phyloP scores from a whole-genome alignment of 768 basidiomycete species.

The Rhodosporidiobolus odoratus region DNA sequence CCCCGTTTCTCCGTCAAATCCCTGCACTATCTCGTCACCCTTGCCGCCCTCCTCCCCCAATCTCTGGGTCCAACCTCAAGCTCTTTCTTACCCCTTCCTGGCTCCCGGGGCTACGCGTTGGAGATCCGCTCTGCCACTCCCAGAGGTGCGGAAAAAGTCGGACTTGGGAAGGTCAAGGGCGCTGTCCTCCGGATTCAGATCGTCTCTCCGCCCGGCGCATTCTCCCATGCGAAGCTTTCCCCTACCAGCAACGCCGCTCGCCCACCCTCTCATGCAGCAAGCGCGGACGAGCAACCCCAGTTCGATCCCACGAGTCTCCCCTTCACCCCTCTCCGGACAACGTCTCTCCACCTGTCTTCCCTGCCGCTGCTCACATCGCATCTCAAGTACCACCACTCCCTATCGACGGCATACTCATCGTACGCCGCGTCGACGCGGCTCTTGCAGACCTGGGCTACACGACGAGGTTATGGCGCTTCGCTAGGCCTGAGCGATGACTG shows the following conservation, averaged over 20 bases:
- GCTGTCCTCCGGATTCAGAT: slow-evolving; percentile 69
- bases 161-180: slow-evolving; percentile 62
- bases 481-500: slow-evolving; percentile 39
- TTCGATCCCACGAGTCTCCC: slow-evolving; percentile 40
- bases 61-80: slow-evolving; percentile 20
- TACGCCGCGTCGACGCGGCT: slow-evolving; percentile 71
- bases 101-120: slow-evolving; percentile 63
- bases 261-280: slow-evolving; percentile 43
- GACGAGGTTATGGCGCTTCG: slow-evolving; percentile 57
- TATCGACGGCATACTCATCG: slow-evolving; percentile 55
- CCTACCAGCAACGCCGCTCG: slow-evolving; percentile 70
- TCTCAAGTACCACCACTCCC: slow-evolving; percentile 55
- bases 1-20: slow-evolving; percentile 87
- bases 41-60: slow-evolving; percentile 55
- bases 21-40: slow-evolving; percentile 75
- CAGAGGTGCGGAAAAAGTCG: slow-evolving; percentile 29
- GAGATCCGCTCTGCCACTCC: slow-evolving; percentile 50
- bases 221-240: slow-evolving; percentile 55
- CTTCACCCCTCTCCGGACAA: slow-evolving; percentile 69
- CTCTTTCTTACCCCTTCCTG: slow-evolving; percentile 56
- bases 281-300: slow-evolving; percentile 28
- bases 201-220: slow-evolving; percentile 56
- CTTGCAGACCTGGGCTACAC: slow-evolving; percentile 82
- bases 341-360: slow-evolving; percentile 60
- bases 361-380: slow-evolving; percentile 48